Conservation (phyloP, 768 basidiomycete species). For the Mycena kentingensis region DNA sequence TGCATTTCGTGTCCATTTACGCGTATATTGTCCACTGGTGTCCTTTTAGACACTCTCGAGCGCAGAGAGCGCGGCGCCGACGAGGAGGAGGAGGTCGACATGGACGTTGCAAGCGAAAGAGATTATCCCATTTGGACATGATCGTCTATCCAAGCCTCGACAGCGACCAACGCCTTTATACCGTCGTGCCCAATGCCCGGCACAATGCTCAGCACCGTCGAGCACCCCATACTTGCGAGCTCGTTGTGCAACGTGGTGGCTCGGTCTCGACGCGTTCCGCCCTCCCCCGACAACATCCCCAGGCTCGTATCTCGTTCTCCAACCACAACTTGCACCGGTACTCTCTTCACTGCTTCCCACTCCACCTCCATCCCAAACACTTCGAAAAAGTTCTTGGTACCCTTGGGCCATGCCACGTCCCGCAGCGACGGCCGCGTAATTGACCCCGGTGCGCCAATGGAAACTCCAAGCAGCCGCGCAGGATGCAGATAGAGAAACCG, state of each 20-base stretch:
- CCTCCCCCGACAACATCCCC: slow-evolving; percentile 11
- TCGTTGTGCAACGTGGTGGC: slow-evolving; percentile 8
- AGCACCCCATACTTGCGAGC: slow-evolving; percentile 1
- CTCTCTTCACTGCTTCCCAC: slow-evolving; percentile 8
- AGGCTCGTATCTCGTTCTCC: slow-evolving; percentile 23
- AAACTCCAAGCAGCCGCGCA: slow-evolving; percentile 19
- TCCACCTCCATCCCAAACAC: slow-evolving; percentile 17
- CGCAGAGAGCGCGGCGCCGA: too few relatives aligned
- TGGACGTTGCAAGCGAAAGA: too few relatives aligned
- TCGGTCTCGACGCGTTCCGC: slow-evolving; percentile 16
- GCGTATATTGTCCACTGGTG: too few relatives aligned
- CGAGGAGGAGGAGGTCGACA: too few relatives aligned
- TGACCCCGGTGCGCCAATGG: slow-evolving; percentile 23
- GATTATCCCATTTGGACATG: background rate
- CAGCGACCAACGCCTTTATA: slow-evolving; percentile 6
- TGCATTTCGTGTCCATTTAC: too few relatives aligned
- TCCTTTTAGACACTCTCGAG: too few relatives aligned
- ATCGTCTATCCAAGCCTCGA: slow-evolving; percentile 14
- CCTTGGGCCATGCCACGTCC: slow-evolving; percentile 18
- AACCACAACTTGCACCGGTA: slow-evolving; percentile 23
- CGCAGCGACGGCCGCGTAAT: slow-evolving; percentile 18
- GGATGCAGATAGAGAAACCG: slow-evolving; percentile 28
- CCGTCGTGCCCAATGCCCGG: slow-evolving; percentile 22
- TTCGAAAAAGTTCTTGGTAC: slow-evolving; percentile 2
- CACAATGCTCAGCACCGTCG: slow-evolving; percentile 12